Conservation (phyloP, 768 basidiomycete genomes). For the Tricholoma terreum region DNA sequence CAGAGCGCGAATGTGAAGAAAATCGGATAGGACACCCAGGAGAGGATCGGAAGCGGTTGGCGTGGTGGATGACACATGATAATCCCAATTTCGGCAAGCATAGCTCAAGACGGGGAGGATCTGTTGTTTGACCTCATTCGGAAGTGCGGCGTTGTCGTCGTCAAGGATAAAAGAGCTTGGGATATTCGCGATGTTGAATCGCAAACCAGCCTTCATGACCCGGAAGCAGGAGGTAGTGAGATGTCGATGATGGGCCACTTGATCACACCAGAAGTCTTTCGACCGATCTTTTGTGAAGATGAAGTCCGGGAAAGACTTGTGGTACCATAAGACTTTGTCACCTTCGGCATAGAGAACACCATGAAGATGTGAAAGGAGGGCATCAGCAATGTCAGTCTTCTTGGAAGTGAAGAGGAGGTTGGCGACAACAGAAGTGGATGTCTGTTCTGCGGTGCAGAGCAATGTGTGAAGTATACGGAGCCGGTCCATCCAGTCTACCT, state of each 20-base stretch:
- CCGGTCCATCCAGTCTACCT: no score
- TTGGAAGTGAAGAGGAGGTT: neutral
- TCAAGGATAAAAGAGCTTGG: neutral
- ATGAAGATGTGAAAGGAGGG: neutral
- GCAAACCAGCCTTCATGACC: neutral
- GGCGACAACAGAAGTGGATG: neutral
- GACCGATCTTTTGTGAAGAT: neutral
- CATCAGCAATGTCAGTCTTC: neutral
- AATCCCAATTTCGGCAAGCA: neutral
- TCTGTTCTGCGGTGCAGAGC: neutral
- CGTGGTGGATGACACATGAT: neutral
- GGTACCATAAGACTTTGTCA: neutral
- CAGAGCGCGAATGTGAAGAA: slow-evolving; percentile 16
- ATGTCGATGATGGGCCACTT: no score
- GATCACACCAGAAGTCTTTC: neutral
- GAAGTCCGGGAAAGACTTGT: neutral
- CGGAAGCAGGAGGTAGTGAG: neutral
- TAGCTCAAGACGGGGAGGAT: neutral
- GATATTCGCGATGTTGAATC: neutral
- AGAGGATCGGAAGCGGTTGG: neutral
- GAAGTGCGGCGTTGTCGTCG: neutral
- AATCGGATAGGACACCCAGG: slow-evolving; percentile 3
- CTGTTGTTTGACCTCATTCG: neutral
- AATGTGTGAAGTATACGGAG: neutral
- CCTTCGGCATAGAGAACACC: neutral